Conservation (phyloP, 148 eudicot species). For the Beta vulgaris region DNA sequence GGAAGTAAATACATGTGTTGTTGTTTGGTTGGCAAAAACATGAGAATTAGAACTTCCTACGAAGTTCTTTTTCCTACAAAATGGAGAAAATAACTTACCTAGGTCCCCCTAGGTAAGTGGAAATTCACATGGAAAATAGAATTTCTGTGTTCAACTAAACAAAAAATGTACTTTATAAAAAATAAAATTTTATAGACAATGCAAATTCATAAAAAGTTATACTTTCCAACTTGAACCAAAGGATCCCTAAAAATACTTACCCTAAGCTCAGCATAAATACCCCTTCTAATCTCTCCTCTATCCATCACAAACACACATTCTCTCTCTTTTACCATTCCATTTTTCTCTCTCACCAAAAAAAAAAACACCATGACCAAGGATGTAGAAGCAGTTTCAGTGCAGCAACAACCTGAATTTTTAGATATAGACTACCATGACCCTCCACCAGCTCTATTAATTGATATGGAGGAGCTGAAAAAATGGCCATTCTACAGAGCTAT, state of each 20-base stretch:
- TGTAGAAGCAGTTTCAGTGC: conserved; percentile 38
- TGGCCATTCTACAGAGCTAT: conserved; percentile 38
- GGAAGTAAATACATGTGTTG: no score
- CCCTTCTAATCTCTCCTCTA: conserved; percentile 17
- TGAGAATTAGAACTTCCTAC: no score
- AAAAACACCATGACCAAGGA: conserved; percentile 44
- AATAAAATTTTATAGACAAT: no score
- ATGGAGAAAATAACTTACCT: no score
- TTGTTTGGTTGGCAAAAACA: no score
- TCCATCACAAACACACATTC: neutral
- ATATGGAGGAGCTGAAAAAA: conserved; percentile 14
- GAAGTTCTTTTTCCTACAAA: no score
- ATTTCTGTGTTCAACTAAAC: no score
- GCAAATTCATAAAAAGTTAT: no score
- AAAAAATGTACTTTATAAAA: no score
- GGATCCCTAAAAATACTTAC: neutral
- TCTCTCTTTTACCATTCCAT: neutral
- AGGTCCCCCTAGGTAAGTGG: no score
- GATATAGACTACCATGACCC: conserved; percentile 38
- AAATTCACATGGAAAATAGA: no score
- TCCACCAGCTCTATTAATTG: conserved; percentile 27
- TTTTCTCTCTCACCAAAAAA: neutral
- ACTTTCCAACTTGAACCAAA: no score
- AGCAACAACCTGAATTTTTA: conserved; percentile 31
- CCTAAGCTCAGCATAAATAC: conserved; percentile 26